phyloP scores from a whole-genome alignment of 352 stramenopile genomes.

The Plasmopara halstedii region DNA sequence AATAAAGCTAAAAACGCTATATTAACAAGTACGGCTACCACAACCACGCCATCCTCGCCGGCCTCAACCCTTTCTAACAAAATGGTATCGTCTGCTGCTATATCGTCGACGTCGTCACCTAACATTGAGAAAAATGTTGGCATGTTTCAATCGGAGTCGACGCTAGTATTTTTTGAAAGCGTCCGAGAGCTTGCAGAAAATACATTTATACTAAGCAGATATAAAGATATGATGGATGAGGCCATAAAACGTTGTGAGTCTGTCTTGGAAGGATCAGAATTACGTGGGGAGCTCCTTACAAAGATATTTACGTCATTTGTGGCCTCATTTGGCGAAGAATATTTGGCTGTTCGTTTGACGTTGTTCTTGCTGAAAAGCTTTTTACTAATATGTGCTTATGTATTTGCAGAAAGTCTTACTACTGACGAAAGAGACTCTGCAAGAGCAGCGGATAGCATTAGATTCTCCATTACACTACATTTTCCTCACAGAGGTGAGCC shows the following conservation, averaged over 20 bases:
- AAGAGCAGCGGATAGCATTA: conserved; percentile 50
- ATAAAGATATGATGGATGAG: conserved; percentile 32
- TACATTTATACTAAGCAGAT: conserved; percentile 27
- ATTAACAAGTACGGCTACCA: conserved; percentile 1
- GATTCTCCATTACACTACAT: conserved; percentile 66
- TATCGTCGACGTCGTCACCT: conserved; percentile 30
- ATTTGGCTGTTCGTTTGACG: conserved; percentile 35
- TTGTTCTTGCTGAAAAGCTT: neutral
- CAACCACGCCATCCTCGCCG: conserved; percentile 12
- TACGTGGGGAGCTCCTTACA: conserved; percentile 57
- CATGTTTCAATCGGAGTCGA: conserved; percentile 19
- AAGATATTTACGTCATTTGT: conserved; percentile 61
- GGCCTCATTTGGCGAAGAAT: conserved; percentile 54
- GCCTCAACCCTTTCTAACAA: conserved; percentile 21
- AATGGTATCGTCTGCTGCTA: conserved; percentile 14
- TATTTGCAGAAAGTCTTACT: conserved; percentile 40
- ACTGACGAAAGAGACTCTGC: conserved; percentile 53
- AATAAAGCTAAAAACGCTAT: conserved; percentile 17
- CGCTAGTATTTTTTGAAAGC: conserved; percentile 45
- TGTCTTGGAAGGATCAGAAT: conserved; percentile 57
- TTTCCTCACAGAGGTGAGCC: conserved; percentile 42
- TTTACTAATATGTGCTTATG: neutral
- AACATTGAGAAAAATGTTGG: conserved; percentile 40
- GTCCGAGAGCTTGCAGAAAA: conserved; percentile 45
- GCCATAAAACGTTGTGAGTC: conserved; percentile 46